These are phyloP conservation scores for Sarcodon aspratus DNA, from an alignment of 768 basidiomycete genomes.

Conservation along the genomic window DNA sequence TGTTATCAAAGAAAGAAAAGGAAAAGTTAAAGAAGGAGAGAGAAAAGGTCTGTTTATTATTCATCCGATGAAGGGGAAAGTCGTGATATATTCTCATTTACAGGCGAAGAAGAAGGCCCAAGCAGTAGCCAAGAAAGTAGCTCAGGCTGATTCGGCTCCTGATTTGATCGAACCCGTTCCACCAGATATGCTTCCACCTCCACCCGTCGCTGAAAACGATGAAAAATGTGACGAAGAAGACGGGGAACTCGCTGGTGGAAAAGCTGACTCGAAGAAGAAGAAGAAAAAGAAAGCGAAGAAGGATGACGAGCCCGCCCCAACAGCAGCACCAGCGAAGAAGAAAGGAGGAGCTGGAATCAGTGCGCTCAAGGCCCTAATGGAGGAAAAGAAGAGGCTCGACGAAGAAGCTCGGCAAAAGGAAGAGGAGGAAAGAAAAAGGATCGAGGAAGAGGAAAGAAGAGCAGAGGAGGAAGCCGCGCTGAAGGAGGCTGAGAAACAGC, in stretches of 20 bases:
- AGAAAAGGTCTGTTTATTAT: conserved; percentile 59
- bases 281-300: conserved; percentile 83
- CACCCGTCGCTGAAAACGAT: conserved; percentile 15
- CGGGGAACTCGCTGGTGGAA: conserved; percentile 30
- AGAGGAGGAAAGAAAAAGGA: conserved; percentile 70
- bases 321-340: conserved; percentile 46
- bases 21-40: conserved; percentile 95
- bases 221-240: conserved; percentile 44
- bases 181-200: conserved; percentile 13
- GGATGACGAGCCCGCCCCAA: conserved; percentile 54
- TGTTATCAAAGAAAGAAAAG: conserved; percentile 93
- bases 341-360: conserved; percentile 57
- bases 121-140: conserved; percentile 70
- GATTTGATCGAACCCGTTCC: conserved; percentile 15
- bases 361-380: conserved; percentile 84
- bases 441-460: conserved; percentile 82
- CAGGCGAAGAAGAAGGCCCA: conserved; percentile 95
- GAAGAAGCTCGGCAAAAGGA: conserved; percentile 65
- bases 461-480: conserved; percentile 66
- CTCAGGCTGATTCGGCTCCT: conserved; percentile 7
- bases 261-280: conserved; percentile 51
- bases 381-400: conserved; percentile 80
- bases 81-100: conserved; percentile 5
- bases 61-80: neutral
- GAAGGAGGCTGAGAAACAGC: conserved; percentile 76